phyloP scores from a whole-genome alignment of 1,284 basidiomycete genomes.

The Marasmius fiardii region DNA sequence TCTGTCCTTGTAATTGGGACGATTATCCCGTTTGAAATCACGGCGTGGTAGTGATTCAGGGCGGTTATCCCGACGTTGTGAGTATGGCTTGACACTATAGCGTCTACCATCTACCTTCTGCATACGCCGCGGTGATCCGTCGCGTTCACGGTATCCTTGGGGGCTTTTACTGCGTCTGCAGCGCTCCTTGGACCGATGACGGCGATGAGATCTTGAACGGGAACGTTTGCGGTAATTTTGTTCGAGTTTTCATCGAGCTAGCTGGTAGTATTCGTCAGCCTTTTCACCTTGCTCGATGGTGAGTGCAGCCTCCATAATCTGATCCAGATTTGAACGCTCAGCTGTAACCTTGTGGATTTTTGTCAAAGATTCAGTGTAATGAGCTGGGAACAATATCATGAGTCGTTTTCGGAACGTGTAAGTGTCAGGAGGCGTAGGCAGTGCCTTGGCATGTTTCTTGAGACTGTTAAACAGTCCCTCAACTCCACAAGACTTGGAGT shows the following conservation, averaged over 20 bases:
- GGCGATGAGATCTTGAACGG: neutral
- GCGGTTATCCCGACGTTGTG: neutral
- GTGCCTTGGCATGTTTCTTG: neutral
- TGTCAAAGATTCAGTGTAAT: conserved; percentile 1
- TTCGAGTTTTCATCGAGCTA: neutral
- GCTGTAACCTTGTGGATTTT: conserved; percentile 1
- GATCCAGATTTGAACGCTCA: neutral
- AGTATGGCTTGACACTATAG: neutral
- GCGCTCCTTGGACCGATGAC: neutral
- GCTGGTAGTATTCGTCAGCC: conserved; percentile 1
- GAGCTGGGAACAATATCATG: neutral
- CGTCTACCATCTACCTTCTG: neutral
- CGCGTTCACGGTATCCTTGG: neutral
- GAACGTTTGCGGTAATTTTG: neutral
- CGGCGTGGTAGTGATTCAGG: neutral
- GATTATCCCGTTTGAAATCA: neutral
- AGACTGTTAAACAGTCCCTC: conserved; percentile 3
- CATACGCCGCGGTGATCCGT: neutral
- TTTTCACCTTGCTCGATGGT: conserved; percentile 1
- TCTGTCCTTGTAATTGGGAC: neutral
- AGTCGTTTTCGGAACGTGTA: conserved; percentile 8
- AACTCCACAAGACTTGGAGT: neutral
- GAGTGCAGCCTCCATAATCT: conserved; percentile 6
- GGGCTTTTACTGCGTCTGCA: neutral
- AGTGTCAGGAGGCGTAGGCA: conserved; percentile 5